phyloP scores from a whole-genome alignment of 2,329 filamentous ascomycete species.

The Tolypocladium amazonense region DNA sequence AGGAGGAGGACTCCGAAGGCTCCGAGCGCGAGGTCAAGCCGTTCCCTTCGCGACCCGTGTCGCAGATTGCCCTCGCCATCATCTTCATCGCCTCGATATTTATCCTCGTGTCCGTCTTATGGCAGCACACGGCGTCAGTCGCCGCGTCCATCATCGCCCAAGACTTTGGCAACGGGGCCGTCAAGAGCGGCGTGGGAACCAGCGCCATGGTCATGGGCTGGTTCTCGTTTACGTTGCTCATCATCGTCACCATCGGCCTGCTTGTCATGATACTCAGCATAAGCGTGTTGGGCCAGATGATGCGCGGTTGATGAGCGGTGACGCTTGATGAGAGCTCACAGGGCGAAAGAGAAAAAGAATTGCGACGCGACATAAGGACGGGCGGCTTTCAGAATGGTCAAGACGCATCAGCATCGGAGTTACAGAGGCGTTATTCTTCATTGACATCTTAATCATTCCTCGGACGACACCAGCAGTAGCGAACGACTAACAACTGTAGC shows the following conservation, averaged over 20 bases:
- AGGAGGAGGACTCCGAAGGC: constrained; percentile 71
- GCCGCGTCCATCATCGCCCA: constrained; percentile 89
- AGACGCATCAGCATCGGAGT: constrained; percentile 24
- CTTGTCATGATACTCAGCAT: constrained; percentile 97
- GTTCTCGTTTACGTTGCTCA: constrained; percentile 90
- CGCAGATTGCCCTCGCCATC: constrained; percentile 83
- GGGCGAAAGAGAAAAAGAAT: constrained; percentile 1
- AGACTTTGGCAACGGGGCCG: constrained; percentile 82
- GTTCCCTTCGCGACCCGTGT: constrained; percentile 85
- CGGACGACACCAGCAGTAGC: background rate
- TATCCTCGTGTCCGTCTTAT: constrained; percentile 64
- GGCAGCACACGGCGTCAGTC: constrained; percentile 94
- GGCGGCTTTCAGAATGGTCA: constrained; percentile 2
- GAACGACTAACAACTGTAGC: background rate
- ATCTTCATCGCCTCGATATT: constrained; percentile 73
- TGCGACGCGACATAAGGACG: background rate
- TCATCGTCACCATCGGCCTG: constrained; percentile 90
- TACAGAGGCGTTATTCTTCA: constrained; percentile 11
- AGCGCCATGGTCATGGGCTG: constrained; percentile 95
- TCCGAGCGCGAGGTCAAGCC: constrained; percentile 87
- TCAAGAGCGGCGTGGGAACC: constrained; percentile 80
- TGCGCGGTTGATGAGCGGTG: constrained; percentile 11
- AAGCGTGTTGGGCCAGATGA: constrained; percentile 58
- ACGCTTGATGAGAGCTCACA: constrained; percentile 1
- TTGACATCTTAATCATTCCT: background rate